Evolutionary conservation across 2,329 filamentous ascomycete genomes (phyloP).

Genomic region (Colletotrichum sp.): DNA sequence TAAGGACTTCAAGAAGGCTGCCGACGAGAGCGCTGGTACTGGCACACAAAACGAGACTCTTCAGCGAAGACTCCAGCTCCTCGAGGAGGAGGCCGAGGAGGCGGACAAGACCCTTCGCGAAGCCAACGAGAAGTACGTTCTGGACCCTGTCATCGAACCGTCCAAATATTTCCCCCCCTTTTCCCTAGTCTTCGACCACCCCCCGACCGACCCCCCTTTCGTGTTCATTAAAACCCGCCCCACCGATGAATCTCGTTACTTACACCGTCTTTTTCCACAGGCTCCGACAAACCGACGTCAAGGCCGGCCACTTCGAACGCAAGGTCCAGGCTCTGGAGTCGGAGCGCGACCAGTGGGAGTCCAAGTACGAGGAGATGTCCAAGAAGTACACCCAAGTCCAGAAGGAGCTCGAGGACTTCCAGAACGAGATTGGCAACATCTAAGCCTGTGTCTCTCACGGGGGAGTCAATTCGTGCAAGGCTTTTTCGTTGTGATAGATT

Average conservation of each 20-base stretch:
- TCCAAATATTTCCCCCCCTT: conserved; percentile 6
- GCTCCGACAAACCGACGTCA: conserved; percentile 98
- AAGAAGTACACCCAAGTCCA: conserved; percentile 85
- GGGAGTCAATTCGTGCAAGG: conserved; percentile 17
- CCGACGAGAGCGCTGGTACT: conserved; percentile 81
- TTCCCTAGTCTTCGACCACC: not conserved
- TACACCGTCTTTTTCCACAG: conserved; percentile 50
- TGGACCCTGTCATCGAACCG: not conserved
- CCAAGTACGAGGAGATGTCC: conserved; percentile 97
- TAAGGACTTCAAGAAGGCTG: conserved; percentile 86
- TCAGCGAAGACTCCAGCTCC: conserved; percentile 88
- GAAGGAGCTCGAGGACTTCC: conserved; percentile 92
- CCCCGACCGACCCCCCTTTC: not conserved
- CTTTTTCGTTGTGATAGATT: conserved; percentile 11
- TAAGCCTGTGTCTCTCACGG: conserved; percentile 49
- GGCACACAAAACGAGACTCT: conserved; percentile 91
- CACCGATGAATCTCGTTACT: conserved; percentile 16
- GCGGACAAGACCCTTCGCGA: conserved; percentile 96
- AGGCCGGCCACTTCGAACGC: conserved; percentile 98
- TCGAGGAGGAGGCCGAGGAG: conserved; percentile 97
- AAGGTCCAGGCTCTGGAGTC: conserved; percentile 97
- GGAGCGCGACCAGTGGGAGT: conserved; percentile 92
- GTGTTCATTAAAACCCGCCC: conserved; percentile 15
- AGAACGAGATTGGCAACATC: conserved; percentile 91
- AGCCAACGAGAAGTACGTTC: conserved; percentile 94